These are phyloP conservation scores for Verbascum thapsus DNA, from an alignment of 257 asterid species.

Conservation along the genomic window DNA sequence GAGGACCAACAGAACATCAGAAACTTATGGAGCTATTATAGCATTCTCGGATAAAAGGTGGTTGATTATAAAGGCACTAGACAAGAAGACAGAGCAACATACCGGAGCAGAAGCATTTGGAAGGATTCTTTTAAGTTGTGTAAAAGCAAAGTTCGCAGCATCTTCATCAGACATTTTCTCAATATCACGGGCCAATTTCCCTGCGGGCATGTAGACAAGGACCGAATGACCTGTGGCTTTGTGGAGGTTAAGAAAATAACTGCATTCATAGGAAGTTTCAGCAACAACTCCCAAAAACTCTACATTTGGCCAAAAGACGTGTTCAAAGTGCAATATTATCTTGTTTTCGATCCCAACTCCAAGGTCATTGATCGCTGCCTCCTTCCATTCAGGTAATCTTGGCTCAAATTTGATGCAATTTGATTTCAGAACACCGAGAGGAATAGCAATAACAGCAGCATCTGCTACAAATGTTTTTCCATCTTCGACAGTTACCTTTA, in stretches of 20 bases:
- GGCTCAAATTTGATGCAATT: conserved; percentile 54
- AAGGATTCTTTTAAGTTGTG: conserved; percentile 52
- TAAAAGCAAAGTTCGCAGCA: conserved; percentile 63
- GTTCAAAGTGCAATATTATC: conserved; percentile 50
- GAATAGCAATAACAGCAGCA: conserved; percentile 59
- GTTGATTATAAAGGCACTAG: too few species aligned
- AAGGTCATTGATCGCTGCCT: conserved; percentile 54
- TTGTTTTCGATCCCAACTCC: conserved; percentile 70
- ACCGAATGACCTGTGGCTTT: conserved; percentile 66
- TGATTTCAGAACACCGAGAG: conserved; percentile 66
- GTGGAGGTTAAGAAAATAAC: conserved; percentile 69
- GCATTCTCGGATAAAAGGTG: too few species aligned
- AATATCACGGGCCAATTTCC: conserved; percentile 62
- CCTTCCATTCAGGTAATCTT: conserved; percentile 66
- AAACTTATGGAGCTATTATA: too few species aligned
- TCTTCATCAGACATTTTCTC: conserved; percentile 59
- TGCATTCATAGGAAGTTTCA: conserved; percentile 55
- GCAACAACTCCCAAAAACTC: conserved; percentile 72
- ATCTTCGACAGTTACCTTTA: conserved; percentile 59
- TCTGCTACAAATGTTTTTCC: conserved; percentile 65
- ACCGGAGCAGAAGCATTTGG: conserved; percentile 62
- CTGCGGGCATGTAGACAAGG: conserved; percentile 75
- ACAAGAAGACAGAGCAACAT: too few species aligned
- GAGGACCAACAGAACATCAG: too few species aligned
- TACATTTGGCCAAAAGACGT: conserved; percentile 70